Conservation (phyloP, 495 filamentous ascomycete genomes). For the Neurospora hispaniola region DNA sequence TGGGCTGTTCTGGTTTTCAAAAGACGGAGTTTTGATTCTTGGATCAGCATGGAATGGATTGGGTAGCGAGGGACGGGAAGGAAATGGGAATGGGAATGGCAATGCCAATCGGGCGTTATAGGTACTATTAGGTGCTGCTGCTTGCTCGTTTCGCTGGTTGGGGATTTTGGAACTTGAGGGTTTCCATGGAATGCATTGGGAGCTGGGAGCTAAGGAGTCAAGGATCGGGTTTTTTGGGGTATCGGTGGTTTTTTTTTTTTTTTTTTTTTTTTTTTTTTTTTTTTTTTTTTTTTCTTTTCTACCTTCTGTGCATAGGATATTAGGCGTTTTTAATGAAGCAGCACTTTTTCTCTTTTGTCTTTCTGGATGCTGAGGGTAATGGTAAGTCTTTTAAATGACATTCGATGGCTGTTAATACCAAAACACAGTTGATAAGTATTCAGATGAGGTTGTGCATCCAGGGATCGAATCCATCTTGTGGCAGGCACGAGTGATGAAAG, state of each 20-base stretch:
- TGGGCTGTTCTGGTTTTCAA: neutral
- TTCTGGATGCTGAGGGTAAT: neutral
- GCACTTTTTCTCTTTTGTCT: neutral
- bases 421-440: too few species aligned
- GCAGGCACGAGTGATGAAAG: neutral
- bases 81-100: neutral
- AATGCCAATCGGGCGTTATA: neutral
- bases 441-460: neutral
- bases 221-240: neutral
- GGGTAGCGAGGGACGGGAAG: neutral
- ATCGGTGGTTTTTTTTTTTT: neutral
- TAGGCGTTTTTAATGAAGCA: neutral
- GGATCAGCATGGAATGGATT: neutral
- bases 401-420: too few species aligned
- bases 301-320: neutral
- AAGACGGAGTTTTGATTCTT: neutral
- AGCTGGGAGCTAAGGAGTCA: neutral
- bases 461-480: neutral
- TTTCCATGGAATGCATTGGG: neutral
- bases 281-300: too few species aligned
- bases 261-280: neutral
- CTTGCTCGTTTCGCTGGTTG: neutral
- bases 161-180: neutral
- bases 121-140: neutral
- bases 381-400: too few species aligned